A percentile compares a stretch with the other conserved stretches of the same genome.
Conservation (phyloP, 2,329 filamentous ascomycete genomes). For the Ophiostoma pallidulum region DNA sequence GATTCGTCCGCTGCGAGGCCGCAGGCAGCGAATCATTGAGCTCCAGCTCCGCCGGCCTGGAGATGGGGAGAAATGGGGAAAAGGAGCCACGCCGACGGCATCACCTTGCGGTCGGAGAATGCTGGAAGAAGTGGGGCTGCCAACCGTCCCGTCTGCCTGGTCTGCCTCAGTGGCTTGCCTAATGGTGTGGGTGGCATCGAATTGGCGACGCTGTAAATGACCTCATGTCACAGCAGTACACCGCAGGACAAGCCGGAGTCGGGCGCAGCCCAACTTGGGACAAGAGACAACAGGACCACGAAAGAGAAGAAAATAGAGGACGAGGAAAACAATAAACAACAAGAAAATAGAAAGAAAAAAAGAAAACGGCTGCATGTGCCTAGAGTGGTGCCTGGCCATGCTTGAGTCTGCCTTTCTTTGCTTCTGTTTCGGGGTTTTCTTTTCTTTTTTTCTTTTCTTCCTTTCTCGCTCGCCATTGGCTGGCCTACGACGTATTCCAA, state of each 20-base stretch:
- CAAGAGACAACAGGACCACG: too few relatives aligned
- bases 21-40: too few relatives aligned
- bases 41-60: background rate
- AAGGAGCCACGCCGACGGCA: background rate
- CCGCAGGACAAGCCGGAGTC: background rate
- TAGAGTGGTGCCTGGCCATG: background rate
- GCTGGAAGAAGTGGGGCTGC: constrained; percentile 5
- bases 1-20: too few relatives aligned
- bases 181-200: background rate
- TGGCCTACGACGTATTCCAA: too few relatives aligned
- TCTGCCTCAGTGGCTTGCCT: constrained; percentile 13
- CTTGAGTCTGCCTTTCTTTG: background rate
- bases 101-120: background rate
- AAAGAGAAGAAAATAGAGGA: too few relatives aligned
- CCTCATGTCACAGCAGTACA: background rate
- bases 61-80: background rate
- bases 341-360: too few relatives aligned
- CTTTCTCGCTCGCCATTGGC: too few relatives aligned
- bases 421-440: background rate
- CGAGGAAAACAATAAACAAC: too few relatives aligned
- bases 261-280: too few relatives aligned
- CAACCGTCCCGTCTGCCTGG: constrained; percentile 7
- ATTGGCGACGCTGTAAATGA: background rate
- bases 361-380: too few relatives aligned
- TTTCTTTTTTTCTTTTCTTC: background rate